Percentiles rank a stretch among this genome's conserved stretches.
Evolutionary conservation across 768 basidiomycete genomes (phyloP).

Genomic region (Panellus pusillus): DNA sequence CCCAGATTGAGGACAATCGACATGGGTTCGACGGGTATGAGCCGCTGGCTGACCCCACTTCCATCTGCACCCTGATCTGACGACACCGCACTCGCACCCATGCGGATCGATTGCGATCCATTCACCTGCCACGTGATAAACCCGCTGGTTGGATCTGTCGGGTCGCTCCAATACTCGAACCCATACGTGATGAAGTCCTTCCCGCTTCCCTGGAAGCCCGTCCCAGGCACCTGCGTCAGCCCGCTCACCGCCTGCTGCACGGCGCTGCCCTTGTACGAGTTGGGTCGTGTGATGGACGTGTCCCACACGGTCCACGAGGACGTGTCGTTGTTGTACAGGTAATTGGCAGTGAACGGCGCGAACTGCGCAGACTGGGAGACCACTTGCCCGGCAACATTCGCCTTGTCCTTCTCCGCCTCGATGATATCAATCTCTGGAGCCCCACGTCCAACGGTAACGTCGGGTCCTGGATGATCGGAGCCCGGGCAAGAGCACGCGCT

Average conservation of each 20-base stretch:
- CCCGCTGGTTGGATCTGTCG: conserved; percentile 50
- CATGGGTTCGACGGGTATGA: conserved; percentile 61
- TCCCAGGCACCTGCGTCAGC: conserved; percentile 46
- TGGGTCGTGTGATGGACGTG: conserved; percentile 33
- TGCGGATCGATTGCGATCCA: conserved; percentile 45
- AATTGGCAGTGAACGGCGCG: conserved; percentile 53
- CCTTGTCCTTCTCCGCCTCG: conserved; percentile 71
- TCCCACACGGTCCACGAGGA: conserved; percentile 35
- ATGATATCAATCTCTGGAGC: conserved; percentile 84
- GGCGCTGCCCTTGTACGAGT: conserved; percentile 51
- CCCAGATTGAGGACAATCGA: conserved; percentile 63
- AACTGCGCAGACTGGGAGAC: conserved; percentile 79
- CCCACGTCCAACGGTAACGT: conserved; percentile 53
- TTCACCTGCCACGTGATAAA: conserved; percentile 78
- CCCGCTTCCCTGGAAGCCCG: conserved; percentile 61
- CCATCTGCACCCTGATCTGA: conserved; percentile 39
- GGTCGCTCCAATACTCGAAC: conserved; percentile 76
- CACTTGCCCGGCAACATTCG: conserved; percentile 42
- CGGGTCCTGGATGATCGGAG: conserved; percentile 78
- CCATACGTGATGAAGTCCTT: conserved; percentile 52
- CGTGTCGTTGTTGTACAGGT: conserved; percentile 35
- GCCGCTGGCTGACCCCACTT: conserved; percentile 56
- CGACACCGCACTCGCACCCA: conserved; percentile 55
- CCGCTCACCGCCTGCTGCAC: conserved; percentile 59
- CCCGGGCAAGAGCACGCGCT: conserved; percentile 76